phyloP scores from a whole-genome alignment of 352 stramenopile genomes.

The Lagenidium sp. region DNA sequence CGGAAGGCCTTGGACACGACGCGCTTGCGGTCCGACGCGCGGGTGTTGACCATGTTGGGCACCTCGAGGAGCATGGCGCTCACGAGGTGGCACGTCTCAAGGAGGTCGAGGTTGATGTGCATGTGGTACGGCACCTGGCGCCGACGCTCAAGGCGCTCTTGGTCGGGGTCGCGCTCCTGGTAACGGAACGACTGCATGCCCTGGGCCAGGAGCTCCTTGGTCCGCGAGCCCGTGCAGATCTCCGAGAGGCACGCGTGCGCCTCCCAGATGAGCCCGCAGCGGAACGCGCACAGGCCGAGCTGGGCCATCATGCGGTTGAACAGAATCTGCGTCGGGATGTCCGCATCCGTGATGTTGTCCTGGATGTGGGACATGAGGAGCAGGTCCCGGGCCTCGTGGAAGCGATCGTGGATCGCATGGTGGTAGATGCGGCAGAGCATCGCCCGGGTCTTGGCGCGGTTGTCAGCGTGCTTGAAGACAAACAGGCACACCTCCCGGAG shows the following conservation, averaged over 20 bases:
- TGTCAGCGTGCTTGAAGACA: conserved; percentile 92
- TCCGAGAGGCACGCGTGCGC: conserved; percentile 96
- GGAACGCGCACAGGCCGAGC: conserved; percentile 95
- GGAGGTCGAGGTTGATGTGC: conserved; percentile 98
- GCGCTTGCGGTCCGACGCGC: conserved; percentile 69
- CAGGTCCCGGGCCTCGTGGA: conserved; percentile 96
- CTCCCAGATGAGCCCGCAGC: conserved; percentile 92
- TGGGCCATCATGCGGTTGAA: conserved; percentile 95
- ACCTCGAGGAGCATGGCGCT: conserved; percentile 98
- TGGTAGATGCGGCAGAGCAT: conserved; percentile 99
- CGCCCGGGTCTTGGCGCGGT: conserved; percentile 91
- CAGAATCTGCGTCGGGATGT: conserved; percentile 96
- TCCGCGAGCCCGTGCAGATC: conserved; percentile 90
- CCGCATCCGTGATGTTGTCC: conserved; percentile 90
- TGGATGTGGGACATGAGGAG: conserved; percentile 98
- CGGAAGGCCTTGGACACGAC: conserved; percentile 95
- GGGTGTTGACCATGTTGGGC: conserved; percentile 93
- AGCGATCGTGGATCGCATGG: conserved; percentile 97
- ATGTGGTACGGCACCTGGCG: conserved; percentile 98
- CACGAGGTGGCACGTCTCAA: conserved; percentile 97
- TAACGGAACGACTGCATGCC: conserved; percentile 88
- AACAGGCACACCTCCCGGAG: conserved; percentile 88
- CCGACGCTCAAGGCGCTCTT: conserved; percentile 96
- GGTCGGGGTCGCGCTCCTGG: conserved; percentile 93
- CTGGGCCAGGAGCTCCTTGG: conserved; percentile 97